These are phyloP conservation scores for Linnemannia exigua DNA, from an alignment of 192 early-diverging fungal species.

Conservation along the genomic window DNA sequence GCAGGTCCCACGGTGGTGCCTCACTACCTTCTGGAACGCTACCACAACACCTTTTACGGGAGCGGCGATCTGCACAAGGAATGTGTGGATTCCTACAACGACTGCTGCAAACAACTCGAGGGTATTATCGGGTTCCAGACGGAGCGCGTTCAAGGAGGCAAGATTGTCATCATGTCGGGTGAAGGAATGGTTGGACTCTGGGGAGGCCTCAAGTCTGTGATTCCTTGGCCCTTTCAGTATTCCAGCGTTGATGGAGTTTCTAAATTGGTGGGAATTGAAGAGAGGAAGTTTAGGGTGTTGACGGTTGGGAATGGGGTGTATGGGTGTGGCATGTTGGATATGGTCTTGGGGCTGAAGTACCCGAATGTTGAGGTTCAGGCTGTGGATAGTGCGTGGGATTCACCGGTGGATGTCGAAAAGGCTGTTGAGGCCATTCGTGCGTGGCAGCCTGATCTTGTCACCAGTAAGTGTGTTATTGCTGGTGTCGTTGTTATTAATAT, in stretches of 20 bases:
- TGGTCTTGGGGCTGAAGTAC: slow-evolving; percentile 45
- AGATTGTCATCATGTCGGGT: slow-evolving; percentile 45
- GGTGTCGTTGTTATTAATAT: not conserved
- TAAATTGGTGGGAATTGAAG: not conserved
- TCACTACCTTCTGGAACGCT: slow-evolving; percentile 18
- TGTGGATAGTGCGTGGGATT: slow-evolving; percentile 30
- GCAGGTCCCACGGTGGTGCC: slow-evolving; percentile 45
- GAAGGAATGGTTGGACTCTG: slow-evolving; percentile 51
- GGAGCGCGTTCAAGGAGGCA: slow-evolving; percentile 10
- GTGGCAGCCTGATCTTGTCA: slow-evolving; percentile 52
- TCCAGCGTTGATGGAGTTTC: not conserved
- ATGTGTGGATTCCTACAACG: slow-evolving; percentile 18
- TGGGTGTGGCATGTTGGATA: slow-evolving; percentile 41
- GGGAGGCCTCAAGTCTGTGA: slow-evolving; percentile 48
- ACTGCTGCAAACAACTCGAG: slow-evolving; percentile 23
- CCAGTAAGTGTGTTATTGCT: slow-evolving; percentile 22
- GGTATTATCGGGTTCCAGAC: slow-evolving; percentile 13
- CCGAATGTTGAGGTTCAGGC: slow-evolving; percentile 33
- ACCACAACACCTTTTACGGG: slow-evolving; percentile 36
- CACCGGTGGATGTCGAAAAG: slow-evolving; percentile 16
- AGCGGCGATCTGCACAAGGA: slow-evolving; percentile 43
- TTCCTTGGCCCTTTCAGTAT: slow-evolving; percentile 42
- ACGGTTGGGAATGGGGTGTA: slow-evolving; percentile 49
- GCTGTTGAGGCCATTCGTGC: slow-evolving; percentile 21
- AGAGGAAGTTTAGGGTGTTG: slow-evolving; percentile 24